A percentile compares a stretch with the other conserved stretches of the same genome.
Evolutionary conservation across 805 yeast species (phyloP).

Genomic region (Teunomyces aglyptinius): DNA sequence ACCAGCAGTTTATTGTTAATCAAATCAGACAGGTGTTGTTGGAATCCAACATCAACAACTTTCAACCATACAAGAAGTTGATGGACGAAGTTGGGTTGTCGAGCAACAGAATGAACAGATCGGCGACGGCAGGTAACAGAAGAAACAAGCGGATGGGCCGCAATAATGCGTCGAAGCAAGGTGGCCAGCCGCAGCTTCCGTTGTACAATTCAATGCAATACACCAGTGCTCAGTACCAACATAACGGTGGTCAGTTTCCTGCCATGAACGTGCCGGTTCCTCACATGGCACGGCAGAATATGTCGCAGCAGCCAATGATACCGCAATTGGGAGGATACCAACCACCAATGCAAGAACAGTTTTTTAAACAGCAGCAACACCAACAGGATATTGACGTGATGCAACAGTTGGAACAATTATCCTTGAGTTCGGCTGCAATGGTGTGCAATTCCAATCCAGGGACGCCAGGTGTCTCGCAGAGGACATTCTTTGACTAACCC

Average conservation of each 20-base stretch:
- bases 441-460: slow-evolving; percentile 46
- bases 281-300: not conserved
- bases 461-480: slow-evolving; percentile 23
- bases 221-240: not conserved
- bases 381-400: slow-evolving; percentile 35
- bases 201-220: slow-evolving; percentile 3
- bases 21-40: slow-evolving; percentile 64
- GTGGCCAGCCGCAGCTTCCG: not conserved
- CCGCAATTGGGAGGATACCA: slow-evolving; percentile 2
- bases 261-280: not conserved
- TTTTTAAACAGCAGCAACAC: slow-evolving; percentile 7
- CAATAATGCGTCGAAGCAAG: not conserved
- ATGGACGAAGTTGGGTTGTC: slow-evolving; percentile 88
- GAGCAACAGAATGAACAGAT: slow-evolving; percentile 30
- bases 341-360: slow-evolving; percentile 11
- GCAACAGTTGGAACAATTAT: slow-evolving; percentile 47
- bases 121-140: slow-evolving; percentile 22
- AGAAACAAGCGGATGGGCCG: slow-evolving; percentile 19
- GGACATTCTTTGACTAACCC: not conserved
- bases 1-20: slow-evolving; percentile 55
- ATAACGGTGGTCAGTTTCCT: not conserved
- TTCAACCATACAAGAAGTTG: slow-evolving; percentile 77
- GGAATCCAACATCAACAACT: slow-evolving; percentile 52
- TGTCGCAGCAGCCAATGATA: not conserved
- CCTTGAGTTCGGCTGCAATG: slow-evolving; percentile 46